A percentile compares a stretch with the other conserved stretches of the same genome.
phyloP scores from a whole-genome alignment of 148 eudicot species.

The Diospyros lotus region DNA sequence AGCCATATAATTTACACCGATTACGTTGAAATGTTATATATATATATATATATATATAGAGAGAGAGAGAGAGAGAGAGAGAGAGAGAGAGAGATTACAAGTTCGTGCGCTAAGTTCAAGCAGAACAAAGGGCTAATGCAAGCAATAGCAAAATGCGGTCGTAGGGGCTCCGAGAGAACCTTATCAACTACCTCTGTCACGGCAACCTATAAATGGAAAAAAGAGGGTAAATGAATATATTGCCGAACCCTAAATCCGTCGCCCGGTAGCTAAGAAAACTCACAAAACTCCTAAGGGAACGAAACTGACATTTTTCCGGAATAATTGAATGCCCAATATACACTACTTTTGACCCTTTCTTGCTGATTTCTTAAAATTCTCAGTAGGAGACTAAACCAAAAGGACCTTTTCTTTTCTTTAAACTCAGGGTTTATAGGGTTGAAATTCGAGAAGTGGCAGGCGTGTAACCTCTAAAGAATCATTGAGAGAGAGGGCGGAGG shows the following conservation, averaged over 20 bases:
- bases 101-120: slow-evolving; percentile 41
- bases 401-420: too few relatives aligned
- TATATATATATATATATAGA: not conserved
- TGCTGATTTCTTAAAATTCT: too few relatives aligned
- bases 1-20: not conserved
- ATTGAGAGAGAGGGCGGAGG: slow-evolving; percentile 65
- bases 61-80: not conserved
- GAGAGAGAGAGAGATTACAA: slow-evolving; percentile 32
- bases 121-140: slow-evolving; percentile 32
- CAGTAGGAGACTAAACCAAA: too few relatives aligned
- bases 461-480: slow-evolving; percentile 35
- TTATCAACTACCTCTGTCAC: slow-evolving; percentile 64
- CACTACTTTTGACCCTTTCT: too few relatives aligned
- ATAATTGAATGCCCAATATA: too few relatives aligned
- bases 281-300: not conserved
- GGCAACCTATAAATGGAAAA: slow-evolving; percentile 46
- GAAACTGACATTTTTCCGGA: not conserved
- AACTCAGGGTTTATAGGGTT: not conserved
- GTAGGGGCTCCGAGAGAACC: slow-evolving; percentile 73
- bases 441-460: not conserved
- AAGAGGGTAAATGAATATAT: not conserved
- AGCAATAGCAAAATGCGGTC: slow-evolving; percentile 74
- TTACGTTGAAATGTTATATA: not conserved
- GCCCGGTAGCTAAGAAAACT: not conserved
- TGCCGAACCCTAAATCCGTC: not conserved